phyloP scores from a whole-genome alignment of 1,284 basidiomycete species.

The Stereum hirsutum region DNA sequence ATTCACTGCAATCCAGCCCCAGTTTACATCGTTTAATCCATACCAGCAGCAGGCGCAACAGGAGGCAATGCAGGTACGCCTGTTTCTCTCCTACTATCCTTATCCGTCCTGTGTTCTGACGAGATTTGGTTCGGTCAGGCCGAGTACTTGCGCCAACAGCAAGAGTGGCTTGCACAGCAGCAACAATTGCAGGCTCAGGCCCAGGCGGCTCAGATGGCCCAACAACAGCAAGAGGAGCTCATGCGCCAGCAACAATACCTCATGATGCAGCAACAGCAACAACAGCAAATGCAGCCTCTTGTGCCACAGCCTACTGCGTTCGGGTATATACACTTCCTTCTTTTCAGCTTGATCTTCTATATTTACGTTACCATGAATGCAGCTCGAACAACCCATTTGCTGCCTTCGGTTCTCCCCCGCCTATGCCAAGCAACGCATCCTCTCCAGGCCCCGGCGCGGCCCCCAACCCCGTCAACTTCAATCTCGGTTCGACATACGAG shows the following conservation, averaged over 20 bases:
- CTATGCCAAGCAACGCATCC: constrained; percentile 4
- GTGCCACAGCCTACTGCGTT: constrained; percentile 38
- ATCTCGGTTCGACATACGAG: constrained; percentile 41
- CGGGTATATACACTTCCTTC: constrained; percentile 54
- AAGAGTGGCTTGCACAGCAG: constrained; percentile 51
- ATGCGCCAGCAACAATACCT: constrained; percentile 57
- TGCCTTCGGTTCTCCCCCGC: constrained; percentile 16
- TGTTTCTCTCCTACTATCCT: not conserved
- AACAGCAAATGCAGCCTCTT: constrained; percentile 36
- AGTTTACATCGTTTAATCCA: constrained; percentile 88
- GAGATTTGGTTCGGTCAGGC: constrained; percentile 29
- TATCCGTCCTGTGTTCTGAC: constrained; percentile 3
- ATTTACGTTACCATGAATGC: not conserved
- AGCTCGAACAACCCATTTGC: constrained; percentile 96
- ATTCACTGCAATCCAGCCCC: constrained; percentile 61
- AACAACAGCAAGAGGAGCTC: constrained; percentile 56
- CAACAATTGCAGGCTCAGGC: constrained; percentile 47
- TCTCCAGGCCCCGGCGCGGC: constrained; percentile 18
- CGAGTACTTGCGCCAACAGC: constrained; percentile 68
- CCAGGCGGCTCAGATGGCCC: constrained; percentile 33
- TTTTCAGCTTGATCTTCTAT: too few relatives aligned
- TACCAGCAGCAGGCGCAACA: constrained; percentile 94
- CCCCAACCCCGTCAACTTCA: constrained; percentile 25
- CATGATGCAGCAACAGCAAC: constrained; percentile 45
- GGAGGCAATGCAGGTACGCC: constrained; percentile 55